Base-by-base conservation (phyloP, 2,329 filamentous ascomycete genomes). In the Claviceps sp. region DNA sequence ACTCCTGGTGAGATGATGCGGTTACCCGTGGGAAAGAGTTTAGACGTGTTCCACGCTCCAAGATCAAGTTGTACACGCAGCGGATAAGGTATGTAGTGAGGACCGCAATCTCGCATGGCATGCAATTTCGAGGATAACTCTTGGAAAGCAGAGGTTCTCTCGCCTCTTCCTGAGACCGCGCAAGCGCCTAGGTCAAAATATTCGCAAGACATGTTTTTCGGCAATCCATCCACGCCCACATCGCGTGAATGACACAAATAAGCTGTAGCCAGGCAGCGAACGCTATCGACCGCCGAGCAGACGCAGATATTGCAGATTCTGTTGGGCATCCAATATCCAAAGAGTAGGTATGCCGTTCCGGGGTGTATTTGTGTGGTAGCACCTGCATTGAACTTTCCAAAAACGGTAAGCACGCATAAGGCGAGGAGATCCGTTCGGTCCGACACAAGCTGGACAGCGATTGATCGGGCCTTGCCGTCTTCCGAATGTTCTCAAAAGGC, bases 391-490 rank as follows among this genome's bases (percentile, higher is more conserved):
- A 34, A 45, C 36, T 43, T 37, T 29, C 26, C 40, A 50, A 26
- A 34, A 40, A 45, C 23, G 43, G 22, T 3, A 42, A 39, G 29
- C 43, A 29, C 8, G 43, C 43, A 45, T 23, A 16, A n/a, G 23
- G 38, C 37, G 48, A 17, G 38, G 48, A 23, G 29, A 43, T 34
- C 48, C n/a, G 40, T 45, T 50, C 48, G 40, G 48, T 50, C 48
- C 48, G 48, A 50, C 39, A n/a, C 5, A 16, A 47, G 46, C 46
- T 16, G 36, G 14, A 39, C 4, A 26, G 5, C 36, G 20, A 39
- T 26, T 23, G 9, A 34, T 47, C 45, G 34, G 34, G 38, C 42
- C 20, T 22, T 26, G 11, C 13, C 22, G 17, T 36, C 5, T 17
- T 9, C 29, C 29, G 29, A 34, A 11, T 34, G 29, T 11, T 22